These are phyloP conservation scores for Parathielavia appendiculata DNA, from an alignment of 495 filamentous ascomycete genomes.

Conservation along the genomic window DNA sequence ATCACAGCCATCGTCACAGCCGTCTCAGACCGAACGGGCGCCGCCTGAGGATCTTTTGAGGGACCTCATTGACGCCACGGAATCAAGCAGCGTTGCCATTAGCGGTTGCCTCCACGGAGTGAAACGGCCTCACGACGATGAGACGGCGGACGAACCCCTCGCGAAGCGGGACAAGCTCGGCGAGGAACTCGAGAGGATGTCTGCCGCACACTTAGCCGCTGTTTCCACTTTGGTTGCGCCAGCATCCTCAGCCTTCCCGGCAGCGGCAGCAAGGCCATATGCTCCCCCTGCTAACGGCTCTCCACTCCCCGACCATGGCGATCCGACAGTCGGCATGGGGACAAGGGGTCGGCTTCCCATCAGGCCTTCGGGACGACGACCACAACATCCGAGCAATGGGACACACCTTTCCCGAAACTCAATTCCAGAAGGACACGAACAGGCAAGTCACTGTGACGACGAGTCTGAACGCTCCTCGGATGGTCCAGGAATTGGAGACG, in stretches of 20 bases:
- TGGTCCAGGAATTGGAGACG: background rate
- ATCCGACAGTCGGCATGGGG: background rate
- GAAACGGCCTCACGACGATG: slow-evolving; percentile 27
- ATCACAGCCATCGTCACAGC: slow-evolving; percentile 15
- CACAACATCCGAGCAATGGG: background rate
- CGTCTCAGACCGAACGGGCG: slow-evolving; percentile 10
- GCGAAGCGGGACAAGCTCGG: slow-evolving; percentile 30
- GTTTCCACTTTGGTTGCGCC: background rate
- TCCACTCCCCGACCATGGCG: background rate
- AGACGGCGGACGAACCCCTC: slow-evolving; percentile 18
- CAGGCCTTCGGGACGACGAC: background rate
- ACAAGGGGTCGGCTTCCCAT: background rate
- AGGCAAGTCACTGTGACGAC: background rate
- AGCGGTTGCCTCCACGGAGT: slow-evolving; percentile 9
- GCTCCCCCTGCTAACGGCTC: background rate
- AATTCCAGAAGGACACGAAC: background rate
- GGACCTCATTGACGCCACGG: slow-evolving; percentile 23
- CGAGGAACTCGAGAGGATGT: slow-evolving; percentile 27
- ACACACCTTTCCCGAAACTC: background rate
- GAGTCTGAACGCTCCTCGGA: background rate
- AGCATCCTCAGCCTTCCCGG: background rate
- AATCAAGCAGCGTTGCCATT: slow-evolving; percentile 5
- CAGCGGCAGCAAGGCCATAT: background rate
- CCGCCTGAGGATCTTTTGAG: slow-evolving; percentile 24
- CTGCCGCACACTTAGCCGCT: background rate